Evolutionary conservation across 192 early-diverging fungal species (phyloP).

Genomic region (Thamnidium elegans): DNA sequence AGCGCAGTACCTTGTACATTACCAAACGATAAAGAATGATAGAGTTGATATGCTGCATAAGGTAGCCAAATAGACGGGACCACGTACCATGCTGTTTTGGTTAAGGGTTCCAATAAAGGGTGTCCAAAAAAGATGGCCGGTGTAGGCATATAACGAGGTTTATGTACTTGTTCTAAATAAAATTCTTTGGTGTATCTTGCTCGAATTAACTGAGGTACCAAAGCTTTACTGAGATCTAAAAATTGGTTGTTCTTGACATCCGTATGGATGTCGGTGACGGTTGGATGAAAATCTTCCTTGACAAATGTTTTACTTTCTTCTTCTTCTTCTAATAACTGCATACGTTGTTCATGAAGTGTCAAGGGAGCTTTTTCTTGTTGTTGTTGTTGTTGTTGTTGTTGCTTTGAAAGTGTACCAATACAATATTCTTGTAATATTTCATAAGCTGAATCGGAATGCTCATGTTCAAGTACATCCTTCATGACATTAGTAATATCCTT

Average conservation of each 20-base stretch:
- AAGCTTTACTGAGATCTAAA: constrained; percentile 76
- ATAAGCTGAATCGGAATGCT: constrained; percentile 83
- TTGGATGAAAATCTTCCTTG: constrained; percentile 40
- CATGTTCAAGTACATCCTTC: constrained; percentile 72
- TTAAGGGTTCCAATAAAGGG: constrained; percentile 72
- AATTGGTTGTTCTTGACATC: constrained; percentile 65
- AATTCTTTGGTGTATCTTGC: constrained; percentile 74
- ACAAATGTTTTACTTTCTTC: constrained; percentile 32
- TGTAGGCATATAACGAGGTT: constrained; percentile 73
- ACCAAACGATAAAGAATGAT: constrained; percentile 33
- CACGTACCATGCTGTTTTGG: constrained; percentile 90
- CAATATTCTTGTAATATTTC: constrained; percentile 80
- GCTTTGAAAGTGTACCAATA: constrained; percentile 56
- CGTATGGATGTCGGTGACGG: constrained; percentile 43
- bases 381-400: too few species aligned
- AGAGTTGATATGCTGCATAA: constrained; percentile 51
- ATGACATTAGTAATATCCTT: constrained; percentile 78
- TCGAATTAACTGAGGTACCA: constrained; percentile 77
- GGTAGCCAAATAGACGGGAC: constrained; percentile 90
- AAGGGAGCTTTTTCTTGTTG: neutral
- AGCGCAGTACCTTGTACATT: constrained; percentile 31
- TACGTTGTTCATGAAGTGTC: constrained; percentile 23
- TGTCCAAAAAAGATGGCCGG: constrained; percentile 86
- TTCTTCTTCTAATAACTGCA: constrained; percentile 25
- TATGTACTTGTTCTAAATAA: constrained; percentile 90